Evolutionary conservation across 768 basidiomycete genomes (phyloP), one percentile per base, ranked within the genome.

Genomic region (Pleurotus tuber-regium): DNA sequence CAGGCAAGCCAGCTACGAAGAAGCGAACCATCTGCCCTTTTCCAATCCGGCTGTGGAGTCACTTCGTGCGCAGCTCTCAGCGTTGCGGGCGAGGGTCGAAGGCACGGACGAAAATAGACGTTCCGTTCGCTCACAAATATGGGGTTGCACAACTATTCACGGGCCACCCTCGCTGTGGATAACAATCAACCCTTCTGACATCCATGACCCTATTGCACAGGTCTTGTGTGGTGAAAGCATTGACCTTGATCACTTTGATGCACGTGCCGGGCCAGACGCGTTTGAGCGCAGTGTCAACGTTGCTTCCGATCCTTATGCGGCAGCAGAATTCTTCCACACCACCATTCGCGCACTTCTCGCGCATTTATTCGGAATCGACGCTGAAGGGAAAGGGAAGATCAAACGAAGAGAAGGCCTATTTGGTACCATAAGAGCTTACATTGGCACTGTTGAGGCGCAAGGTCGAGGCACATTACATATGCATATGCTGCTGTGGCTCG

Each of bases 151-250:
- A 0, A 35, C 69, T 0, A n/a, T 28, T 3, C n/a, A 55, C 1
- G 54, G 56, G 2, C 69, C 74, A 12, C 66, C 68, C 1, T 55
- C 52, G 4, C 25, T 76, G 0, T 77, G 74, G 74, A 54, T 75
- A 0, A 77, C 73, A 0, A 70, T 77, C 2, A 77, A 76, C 52
- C 72, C 70, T 1, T 48, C 52, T 0, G 72, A 78, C 54, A 43
- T 68, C 0, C 66, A 73, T 28, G 72, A 77, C 54, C 76, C 75
- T 0, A 65, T 77, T 21, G 67, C 66, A 0, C 72, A 74, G 54
- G 54, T 75, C 0, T 65, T 76, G 31, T 63, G 63, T 0, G 72
- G 73, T 0, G 65, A 61, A 43, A 48, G 69, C 0, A 73, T 77
- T 7, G 63, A 77, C 47, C 36, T 77, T 14, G 68, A 77, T 44